Base-by-base conservation (phyloP, 139 green algal genomes). In the Yamagishiella unicocca region DNA sequence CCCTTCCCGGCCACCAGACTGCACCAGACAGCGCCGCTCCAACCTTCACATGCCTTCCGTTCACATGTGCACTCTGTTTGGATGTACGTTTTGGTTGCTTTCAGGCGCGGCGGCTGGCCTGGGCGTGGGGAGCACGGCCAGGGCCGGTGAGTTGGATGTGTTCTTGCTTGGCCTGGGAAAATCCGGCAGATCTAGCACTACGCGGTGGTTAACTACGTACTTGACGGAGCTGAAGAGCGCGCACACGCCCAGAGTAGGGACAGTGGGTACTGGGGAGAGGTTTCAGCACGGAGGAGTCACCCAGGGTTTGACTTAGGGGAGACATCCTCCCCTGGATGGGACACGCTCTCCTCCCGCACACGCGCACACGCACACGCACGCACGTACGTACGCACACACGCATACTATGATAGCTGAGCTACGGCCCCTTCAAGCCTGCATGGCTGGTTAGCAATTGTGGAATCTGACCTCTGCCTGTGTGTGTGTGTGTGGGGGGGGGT, bases 201-300 rank as follows among this genome's bases (percentile, higher is more conserved):
- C 61, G 61, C 61, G 27, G 61, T 6, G 25, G 61, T 70, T 4
- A 70, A 70, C 19, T 38, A 70, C 61, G 9, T 35, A 70, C 61
- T 3, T 70, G 61, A 70, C 61, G 61, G 61, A 70, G 61, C 61
- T 70, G 61, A 70, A 70, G 61, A 70, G 61, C 61, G 61, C 61
- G 61, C 61, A 70, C 61, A 70, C 61, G 61, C 61, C 61, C 8
- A 70, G 61, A 70, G 61, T 70, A 70, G 61, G 61, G 61, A 70
- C 61, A 70, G 61, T 3, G 61, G 61, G 61, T 70, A 70, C 14
- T 70, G 61, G 61, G 61, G 61, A 70, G 25, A 27, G 61, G 61
- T 70, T 70, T 38, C 61, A 70, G 61, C 61, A 70, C 61, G 6
- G 61, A 70, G 61, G 61, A 70, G 61, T 70, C 61, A 70, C 61